Percentiles rank a stretch among this genome's conserved stretches.
Conservation (phyloP, 352 stramenopile species). For the Globisporangium splendens region DNA sequence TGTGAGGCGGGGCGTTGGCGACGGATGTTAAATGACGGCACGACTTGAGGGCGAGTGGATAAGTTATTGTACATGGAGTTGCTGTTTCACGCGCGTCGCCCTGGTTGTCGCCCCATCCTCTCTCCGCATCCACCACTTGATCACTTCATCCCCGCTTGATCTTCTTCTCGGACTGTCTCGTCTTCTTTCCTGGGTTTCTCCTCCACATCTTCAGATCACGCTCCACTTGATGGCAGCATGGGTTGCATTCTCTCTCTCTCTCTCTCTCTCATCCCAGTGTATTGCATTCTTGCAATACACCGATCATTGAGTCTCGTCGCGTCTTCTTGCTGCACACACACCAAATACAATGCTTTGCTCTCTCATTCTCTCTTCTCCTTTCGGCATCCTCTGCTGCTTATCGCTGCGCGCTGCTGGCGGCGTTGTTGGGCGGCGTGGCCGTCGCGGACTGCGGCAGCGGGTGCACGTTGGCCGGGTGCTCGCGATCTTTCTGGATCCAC, state of each 20-base stretch:
- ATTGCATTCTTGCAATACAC: not conserved
- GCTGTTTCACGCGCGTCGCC: no score
- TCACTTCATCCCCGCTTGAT: not conserved
- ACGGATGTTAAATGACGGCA: no score
- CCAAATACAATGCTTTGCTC: no score
- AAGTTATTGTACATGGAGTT: no score
- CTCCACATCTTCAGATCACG: not conserved
- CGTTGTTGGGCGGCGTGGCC: constrained; percentile 2
- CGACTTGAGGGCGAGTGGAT: no score
- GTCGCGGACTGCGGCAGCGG: constrained; percentile 6
- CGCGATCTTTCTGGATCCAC: constrained; percentile 59
- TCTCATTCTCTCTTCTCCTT: not conserved
- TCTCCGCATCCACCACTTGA: no score
- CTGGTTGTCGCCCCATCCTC: no score
- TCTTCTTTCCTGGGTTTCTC: not conserved
- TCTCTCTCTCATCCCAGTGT: not conserved
- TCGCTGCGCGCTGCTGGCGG: not conserved
- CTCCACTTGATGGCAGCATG: not conserved
- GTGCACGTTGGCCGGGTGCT: constrained; percentile 14
- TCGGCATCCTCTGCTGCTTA: not conserved
- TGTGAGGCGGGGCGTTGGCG: no score
- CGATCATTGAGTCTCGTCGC: not conserved
- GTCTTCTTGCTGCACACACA: not conserved
- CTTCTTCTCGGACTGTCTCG: not conserved
- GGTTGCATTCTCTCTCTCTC: no score